A percentile compares a stretch with the other conserved stretches of the same genome.
Evolutionary conservation across 2,329 filamentous ascomycete species (phyloP).

Genomic region (Cryphonectria naterciae): DNA sequence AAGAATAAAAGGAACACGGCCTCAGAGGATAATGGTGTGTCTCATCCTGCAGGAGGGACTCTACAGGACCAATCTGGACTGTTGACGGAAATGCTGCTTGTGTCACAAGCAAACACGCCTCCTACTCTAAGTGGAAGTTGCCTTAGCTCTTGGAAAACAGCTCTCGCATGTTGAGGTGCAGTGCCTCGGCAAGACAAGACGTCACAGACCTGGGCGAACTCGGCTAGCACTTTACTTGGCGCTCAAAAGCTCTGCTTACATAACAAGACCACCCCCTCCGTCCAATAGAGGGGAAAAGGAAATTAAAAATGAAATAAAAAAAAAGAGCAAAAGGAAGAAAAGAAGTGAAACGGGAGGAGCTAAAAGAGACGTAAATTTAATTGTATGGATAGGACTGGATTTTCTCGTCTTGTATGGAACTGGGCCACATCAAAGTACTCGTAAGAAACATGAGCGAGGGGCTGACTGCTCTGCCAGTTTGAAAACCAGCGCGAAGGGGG

Average conservation of each 20-base stretch:
- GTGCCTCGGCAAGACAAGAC: conserved; percentile 7
- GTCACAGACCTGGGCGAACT: conserved; percentile 4
- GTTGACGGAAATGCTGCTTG: not conserved
- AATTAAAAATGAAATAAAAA: not conserved
- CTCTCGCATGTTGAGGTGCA: not conserved
- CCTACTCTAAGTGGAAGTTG: not conserved
- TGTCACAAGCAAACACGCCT: conserved; percentile 7
- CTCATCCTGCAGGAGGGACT: not conserved
- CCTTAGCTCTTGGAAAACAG: not conserved
- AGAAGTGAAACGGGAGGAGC: too few species aligned
- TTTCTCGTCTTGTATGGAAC: too few species aligned
- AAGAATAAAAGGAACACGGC: not conserved
- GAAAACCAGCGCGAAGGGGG: too few species aligned
- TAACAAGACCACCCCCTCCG: not conserved
- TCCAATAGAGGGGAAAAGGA: not conserved
- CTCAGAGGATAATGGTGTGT: not conserved
- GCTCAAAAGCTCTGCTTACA: not conserved
- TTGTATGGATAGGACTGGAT: too few species aligned
- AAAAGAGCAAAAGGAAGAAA: too few species aligned
- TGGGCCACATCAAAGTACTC: too few species aligned
- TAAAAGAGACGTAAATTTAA: too few species aligned
- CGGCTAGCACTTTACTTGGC: not conserved
- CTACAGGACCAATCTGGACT: not conserved
- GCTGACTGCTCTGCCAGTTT: too few species aligned
- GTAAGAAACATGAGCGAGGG: too few species aligned